Percentiles rank a stretch among this genome's conserved stretches.
Conservation (phyloP, 805 yeast genomes). For the Saccharomyces kudriavzevii region DNA sequence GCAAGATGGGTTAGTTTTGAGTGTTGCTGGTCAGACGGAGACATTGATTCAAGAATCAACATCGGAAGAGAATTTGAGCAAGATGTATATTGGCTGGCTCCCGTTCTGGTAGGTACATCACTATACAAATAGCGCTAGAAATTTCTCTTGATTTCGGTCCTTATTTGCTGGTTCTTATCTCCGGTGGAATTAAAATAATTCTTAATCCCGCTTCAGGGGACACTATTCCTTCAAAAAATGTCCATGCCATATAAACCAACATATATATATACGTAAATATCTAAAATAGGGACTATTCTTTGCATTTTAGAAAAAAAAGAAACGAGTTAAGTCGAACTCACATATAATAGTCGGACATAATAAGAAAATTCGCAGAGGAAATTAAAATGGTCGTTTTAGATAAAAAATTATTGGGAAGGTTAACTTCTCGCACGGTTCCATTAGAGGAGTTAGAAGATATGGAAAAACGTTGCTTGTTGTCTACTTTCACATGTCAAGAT, state of each 20-base stretch:
- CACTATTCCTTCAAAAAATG: background rate
- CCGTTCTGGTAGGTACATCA: conserved; percentile 52
- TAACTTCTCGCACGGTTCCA: conserved; percentile 3
- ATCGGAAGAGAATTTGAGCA: conserved; percentile 58
- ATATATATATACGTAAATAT: background rate
- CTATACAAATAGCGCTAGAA: no score
- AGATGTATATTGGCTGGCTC: conserved; percentile 94
- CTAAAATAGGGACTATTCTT: background rate
- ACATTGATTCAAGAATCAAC: conserved; percentile 77
- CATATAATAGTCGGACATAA: background rate
- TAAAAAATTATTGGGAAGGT: conserved; percentile 1
- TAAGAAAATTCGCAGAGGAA: conserved; percentile 1
- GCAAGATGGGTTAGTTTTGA: conserved; percentile 76
- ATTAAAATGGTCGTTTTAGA: conserved; percentile 5
- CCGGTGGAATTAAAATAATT: background rate
- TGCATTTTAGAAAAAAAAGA: background rate
- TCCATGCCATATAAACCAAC: background rate
- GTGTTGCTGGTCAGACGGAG: conserved; percentile 90
- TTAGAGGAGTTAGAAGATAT: conserved; percentile 11
- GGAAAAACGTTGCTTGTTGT: conserved; percentile 8
- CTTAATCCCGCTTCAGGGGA: background rate
- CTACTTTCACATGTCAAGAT: conserved; percentile 26
- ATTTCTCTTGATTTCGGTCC: background rate
- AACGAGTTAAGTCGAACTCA: background rate
- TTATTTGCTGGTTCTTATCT: background rate